Percentiles rank a stretch among this genome's conserved stretches.
Conservation (phyloP, 495 filamentous ascomycete genomes). For the Wilcoxina mikolae region DNA sequence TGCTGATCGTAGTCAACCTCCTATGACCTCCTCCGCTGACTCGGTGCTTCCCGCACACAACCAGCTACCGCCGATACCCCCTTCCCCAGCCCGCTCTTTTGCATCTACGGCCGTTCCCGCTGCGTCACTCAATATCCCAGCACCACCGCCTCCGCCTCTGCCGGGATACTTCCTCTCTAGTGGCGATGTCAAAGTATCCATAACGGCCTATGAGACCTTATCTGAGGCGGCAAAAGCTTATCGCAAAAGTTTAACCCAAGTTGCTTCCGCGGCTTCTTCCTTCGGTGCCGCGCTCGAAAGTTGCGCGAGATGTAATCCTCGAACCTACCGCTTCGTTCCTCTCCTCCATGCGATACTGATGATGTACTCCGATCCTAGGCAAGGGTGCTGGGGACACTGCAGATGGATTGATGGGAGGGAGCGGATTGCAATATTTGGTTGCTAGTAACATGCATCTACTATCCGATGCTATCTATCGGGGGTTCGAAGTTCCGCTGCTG, state of each 20-base stretch:
- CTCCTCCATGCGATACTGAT: conserved; percentile 29
- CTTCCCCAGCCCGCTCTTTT: conserved; percentile 45
- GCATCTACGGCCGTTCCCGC: conserved; percentile 45
- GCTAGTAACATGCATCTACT: conserved; percentile 53
- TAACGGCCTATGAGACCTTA: conserved; percentile 45
- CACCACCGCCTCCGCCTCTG: conserved; percentile 41
- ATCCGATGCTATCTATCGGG: conserved; percentile 46
- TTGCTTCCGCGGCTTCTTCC: conserved; percentile 43
- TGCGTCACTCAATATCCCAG: conserved; percentile 41
- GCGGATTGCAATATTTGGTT: conserved; percentile 49
- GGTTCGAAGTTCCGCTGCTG: conserved; percentile 48
- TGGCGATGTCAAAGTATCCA: conserved; percentile 44
- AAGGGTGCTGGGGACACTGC: conserved; percentile 42
- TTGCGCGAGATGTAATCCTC: conserved; percentile 49
- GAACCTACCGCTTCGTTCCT: not conserved
- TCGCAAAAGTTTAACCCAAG: conserved; percentile 40
- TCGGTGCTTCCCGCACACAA: conserved; percentile 8
- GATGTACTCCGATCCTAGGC: conserved; percentile 31
- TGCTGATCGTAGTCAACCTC: too few species aligned
- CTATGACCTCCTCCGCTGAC: conserved; percentile 17
- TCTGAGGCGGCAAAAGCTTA: conserved; percentile 45
- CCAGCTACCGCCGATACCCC: conserved; percentile 33
- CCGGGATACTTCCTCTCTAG: conserved; percentile 44
- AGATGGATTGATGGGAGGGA: conserved; percentile 41
- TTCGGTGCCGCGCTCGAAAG: conserved; percentile 48